Evolutionary conservation across 2,329 filamentous ascomycete species (phyloP).

Genomic region (Chaetomium olivaceum): DNA sequence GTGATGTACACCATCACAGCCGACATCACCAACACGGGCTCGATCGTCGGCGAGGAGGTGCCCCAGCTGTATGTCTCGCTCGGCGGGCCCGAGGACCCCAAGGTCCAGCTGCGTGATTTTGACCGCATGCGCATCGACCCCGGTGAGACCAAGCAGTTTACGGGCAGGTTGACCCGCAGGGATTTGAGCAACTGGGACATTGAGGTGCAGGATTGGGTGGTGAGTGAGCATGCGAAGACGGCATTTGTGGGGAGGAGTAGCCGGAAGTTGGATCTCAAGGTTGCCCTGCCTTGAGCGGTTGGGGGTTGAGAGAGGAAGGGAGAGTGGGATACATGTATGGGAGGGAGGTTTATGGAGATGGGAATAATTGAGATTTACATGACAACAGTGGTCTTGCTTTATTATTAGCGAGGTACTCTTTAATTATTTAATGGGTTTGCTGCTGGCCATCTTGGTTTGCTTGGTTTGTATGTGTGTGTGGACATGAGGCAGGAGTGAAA

Average conservation of each 20-base stretch:
- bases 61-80: slow-evolving; percentile 78
- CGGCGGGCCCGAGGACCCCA: slow-evolving; percentile 72
- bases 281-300: slow-evolving; percentile 14
- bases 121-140: slow-evolving; percentile 72
- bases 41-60: slow-evolving; percentile 66
- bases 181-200: slow-evolving; percentile 89
- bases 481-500: neutral
- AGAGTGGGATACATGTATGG: neutral
- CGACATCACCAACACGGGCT: slow-evolving; percentile 71
- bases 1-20: slow-evolving; percentile 67
- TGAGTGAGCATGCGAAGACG: slow-evolving; percentile 53
- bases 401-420: neutral
- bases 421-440: neutral
- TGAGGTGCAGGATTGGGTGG: slow-evolving; percentile 78
- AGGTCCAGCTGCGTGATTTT: slow-evolving; percentile 72
- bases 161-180: slow-evolving; percentile 68
- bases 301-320: neutral
- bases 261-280: slow-evolving; percentile 48
- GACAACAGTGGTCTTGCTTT: neutral
- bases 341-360: neutral
- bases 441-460: neutral
- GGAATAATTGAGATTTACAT: neutral
- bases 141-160: slow-evolving; percentile 67
- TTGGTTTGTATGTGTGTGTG: neutral
- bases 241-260: slow-evolving; percentile 58